Conservation (phyloP, 805 yeast genomes). For the Ogataea siamensis region DNA sequence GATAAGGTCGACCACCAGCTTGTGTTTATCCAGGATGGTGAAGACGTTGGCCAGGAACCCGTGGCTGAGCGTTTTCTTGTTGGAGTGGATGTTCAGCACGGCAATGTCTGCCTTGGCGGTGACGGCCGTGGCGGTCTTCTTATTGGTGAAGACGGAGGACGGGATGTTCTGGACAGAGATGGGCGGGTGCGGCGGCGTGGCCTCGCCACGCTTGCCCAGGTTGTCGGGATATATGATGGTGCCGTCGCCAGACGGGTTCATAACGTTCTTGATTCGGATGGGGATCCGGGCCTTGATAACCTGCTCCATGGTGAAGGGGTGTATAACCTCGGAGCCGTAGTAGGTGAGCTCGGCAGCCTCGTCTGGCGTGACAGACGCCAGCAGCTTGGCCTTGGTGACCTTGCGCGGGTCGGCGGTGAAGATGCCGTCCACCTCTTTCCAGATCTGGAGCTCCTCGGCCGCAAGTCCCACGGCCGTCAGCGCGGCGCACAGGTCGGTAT, state of each 20-base stretch:
- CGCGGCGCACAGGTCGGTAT: constrained; percentile 97
- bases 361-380: constrained; percentile 91
- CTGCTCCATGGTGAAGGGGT: constrained; percentile 99
- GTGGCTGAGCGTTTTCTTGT: constrained; percentile 87
- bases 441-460: constrained; percentile 93
- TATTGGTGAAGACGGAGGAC: constrained; percentile 40
- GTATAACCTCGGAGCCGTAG: constrained; percentile 97
- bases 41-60: constrained; percentile 93
- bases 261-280: constrained; percentile 93
- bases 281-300: constrained; percentile 95
- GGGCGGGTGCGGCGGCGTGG: constrained; percentile 95
- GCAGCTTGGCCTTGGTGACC: constrained; percentile 82
- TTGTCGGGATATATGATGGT: constrained; percentile 93
- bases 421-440: constrained; percentile 99
- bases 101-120: constrained; percentile 92
- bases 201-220: constrained; percentile 78
- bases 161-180: constrained; percentile 58
- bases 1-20: constrained; percentile 89
- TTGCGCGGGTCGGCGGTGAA: constrained; percentile 98
- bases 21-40: constrained; percentile 76
- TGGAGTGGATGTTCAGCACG: constrained; percentile 90
- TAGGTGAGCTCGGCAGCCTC: constrained; percentile 98
- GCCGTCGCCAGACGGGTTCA: constrained; percentile 89
- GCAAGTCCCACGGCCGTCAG: constrained; percentile 87
- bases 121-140: constrained; percentile 87